phyloP scores from a whole-genome alignment of 129 eudicot species.

The Chrysanthemum lavandulifolium region DNA sequence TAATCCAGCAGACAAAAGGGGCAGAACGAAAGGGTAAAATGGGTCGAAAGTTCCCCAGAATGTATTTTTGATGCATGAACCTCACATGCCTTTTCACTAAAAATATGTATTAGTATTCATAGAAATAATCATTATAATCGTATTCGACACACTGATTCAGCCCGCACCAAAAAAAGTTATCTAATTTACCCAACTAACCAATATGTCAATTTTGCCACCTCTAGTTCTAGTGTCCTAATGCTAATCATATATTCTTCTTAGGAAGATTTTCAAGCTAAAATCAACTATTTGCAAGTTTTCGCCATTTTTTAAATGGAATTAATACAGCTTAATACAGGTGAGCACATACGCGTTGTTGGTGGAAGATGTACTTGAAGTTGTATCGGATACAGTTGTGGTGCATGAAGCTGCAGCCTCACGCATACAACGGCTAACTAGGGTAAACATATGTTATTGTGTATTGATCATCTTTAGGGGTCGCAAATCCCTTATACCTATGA shows the following conservation, averaged over 20 bases:
- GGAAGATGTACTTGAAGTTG: constrained; percentile 75
- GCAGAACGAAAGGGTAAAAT: neutral
- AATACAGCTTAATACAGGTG: constrained; percentile 40
- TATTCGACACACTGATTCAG: neutral
- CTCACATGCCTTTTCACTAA: neutral
- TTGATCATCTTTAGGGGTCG: neutral
- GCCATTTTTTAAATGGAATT: neutral
- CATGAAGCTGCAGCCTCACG: constrained; percentile 74
- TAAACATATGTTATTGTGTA: constrained; percentile 17
- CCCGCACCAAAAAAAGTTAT: no score
- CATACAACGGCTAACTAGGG: constrained; percentile 79
- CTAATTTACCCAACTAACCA: no score
- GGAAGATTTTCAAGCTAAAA: neutral
- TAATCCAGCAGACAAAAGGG: neutral
- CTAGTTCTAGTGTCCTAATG: neutral
- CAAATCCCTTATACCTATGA: neutral
- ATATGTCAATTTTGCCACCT: no score
- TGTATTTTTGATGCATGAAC: neutral
- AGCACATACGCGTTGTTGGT: constrained; percentile 67
- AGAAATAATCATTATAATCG: neutral
- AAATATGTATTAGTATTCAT: neutral
- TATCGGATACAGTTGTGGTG: constrained; percentile 61
- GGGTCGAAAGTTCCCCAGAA: neutral
- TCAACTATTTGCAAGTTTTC: neutral
- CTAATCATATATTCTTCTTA: neutral